Evolutionary conservation across 352 stramenopile genomes (phyloP).

Genomic region (Pythium aquatile): DNA sequence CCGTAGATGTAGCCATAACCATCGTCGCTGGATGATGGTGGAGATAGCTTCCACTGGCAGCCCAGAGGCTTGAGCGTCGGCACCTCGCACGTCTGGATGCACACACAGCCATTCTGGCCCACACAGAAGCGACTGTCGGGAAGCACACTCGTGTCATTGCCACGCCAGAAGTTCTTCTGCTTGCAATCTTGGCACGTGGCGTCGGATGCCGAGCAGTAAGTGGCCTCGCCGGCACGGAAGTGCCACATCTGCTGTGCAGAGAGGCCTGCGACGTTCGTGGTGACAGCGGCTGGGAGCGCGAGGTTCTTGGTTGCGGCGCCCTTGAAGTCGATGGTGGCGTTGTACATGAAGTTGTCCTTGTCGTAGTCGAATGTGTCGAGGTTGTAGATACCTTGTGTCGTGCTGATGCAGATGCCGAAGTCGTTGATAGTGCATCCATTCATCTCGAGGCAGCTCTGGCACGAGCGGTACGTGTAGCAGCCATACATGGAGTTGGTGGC

Average conservation of each 20-base stretch:
- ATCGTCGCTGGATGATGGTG: neutral
- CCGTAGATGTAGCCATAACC: neutral
- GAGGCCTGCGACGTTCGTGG: conserved; percentile 4
- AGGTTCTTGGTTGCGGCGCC: conserved; percentile 6
- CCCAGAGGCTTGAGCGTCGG: conserved; percentile 14
- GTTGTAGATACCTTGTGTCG: conserved; percentile 5
- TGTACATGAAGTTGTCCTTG: conserved; percentile 11
- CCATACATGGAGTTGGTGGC: conserved; percentile 8
- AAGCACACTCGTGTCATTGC: neutral
- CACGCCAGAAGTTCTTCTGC: conserved; percentile 21
- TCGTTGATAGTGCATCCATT: conserved; percentile 23
- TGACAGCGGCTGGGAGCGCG: conserved; percentile 1
- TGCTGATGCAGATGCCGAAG: conserved; percentile 21
- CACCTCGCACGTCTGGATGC: conserved; percentile 25
- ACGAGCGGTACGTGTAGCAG: conserved; percentile 26
- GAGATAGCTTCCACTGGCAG: conserved; percentile 22
- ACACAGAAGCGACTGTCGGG: conserved; percentile 25
- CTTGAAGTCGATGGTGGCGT: conserved; percentile 23
- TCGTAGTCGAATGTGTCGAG: neutral
- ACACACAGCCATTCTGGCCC: conserved; percentile 16
- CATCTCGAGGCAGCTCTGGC: conserved; percentile 25
- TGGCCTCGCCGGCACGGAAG: conserved; percentile 22
- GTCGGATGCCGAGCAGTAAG: conserved; percentile 20
- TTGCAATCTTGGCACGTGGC: conserved; percentile 24
- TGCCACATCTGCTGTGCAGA: conserved; percentile 22